phyloP scores from a whole-genome alignment of 345 rosid species.

The Capsella bursapastoris region DNA sequence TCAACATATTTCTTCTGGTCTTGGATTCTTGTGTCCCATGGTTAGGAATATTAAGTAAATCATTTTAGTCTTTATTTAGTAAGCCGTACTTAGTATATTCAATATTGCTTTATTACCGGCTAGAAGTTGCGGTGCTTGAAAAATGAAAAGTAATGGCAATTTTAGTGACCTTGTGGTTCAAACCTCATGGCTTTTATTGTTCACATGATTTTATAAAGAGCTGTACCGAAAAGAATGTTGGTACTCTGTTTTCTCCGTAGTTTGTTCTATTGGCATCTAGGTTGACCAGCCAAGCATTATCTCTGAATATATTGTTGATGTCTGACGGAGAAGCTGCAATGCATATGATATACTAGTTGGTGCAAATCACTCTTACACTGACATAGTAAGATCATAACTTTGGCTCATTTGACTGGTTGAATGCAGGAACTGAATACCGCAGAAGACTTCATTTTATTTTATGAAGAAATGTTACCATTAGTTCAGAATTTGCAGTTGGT shows the following conservation, averaged over 20 bases:
- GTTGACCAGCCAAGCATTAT: neutral
- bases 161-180: neutral
- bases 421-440: slow-evolving; percentile 90
- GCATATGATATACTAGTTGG: slow-evolving; percentile 25
- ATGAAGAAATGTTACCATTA: slow-evolving; percentile 71
- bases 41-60: neutral
- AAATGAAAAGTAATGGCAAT: neutral
- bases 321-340: slow-evolving; percentile 11
- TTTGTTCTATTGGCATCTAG: slow-evolving; percentile 11
- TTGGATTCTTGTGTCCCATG: neutral
- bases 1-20: neutral
- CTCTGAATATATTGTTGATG: slow-evolving; percentile 9
- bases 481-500: slow-evolving; percentile 74
- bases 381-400: slow-evolving; percentile 7
- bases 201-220: neutral
- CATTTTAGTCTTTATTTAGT: neutral
- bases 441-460: slow-evolving; percentile 82
- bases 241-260: slow-evolving; percentile 3
- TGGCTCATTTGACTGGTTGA: slow-evolving; percentile 24
- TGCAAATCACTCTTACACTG: slow-evolving; percentile 10
- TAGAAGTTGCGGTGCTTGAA: slow-evolving; percentile 19
- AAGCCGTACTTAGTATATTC: neutral
- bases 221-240: slow-evolving; percentile 5
- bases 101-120: neutral
- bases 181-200: slow-evolving; percentile 6